A percentile compares a stretch with the other conserved stretches of the same genome.
Conservation (phyloP, 2,329 filamentous ascomycete species). For the Fusarium odoratissimum region DNA sequence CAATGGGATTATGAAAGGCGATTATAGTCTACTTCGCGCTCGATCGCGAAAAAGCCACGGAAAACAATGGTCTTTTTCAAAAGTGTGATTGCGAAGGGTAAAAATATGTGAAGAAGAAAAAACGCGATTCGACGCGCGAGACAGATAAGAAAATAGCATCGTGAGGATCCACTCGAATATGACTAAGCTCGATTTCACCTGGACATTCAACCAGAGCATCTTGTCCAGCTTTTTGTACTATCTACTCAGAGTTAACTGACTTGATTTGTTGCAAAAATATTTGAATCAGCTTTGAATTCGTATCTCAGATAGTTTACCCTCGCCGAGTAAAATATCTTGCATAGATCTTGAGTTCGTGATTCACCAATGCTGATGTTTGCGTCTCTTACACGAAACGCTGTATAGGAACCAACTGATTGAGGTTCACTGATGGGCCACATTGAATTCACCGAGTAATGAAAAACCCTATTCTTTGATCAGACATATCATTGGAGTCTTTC, state of each 20-base stretch:
- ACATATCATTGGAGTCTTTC: no score
- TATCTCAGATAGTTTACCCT: no score
- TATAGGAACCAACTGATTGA: background rate
- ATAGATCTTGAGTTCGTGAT: background rate
- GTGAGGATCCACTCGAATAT: conserved; percentile 33
- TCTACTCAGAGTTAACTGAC: background rate
- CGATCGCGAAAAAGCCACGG: conserved; percentile 59
- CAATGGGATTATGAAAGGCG: conserved; percentile 72
- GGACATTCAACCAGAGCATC: background rate
- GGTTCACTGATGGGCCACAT: background rate
- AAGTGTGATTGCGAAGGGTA: conserved; percentile 53
- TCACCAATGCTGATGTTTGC: background rate
- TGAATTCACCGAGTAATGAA: background rate
- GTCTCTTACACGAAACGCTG: background rate
- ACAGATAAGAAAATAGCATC: conserved; percentile 12
- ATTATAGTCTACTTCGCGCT: conserved; percentile 65
- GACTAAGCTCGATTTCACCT: conserved; percentile 36
- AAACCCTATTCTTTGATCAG: background rate
- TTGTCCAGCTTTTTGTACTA: background rate
- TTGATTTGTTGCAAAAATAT: background rate
- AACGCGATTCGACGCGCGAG: conserved; percentile 9
- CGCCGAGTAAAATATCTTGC: background rate
- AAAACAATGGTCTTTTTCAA: conserved; percentile 47
- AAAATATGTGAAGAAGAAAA: conserved; percentile 61
- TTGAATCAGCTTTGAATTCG: no score